These are phyloP conservation scores for Cephalotrichum gorgonifer DNA, from an alignment of 2,329 filamentous ascomycete genomes.

Conservation along the genomic window DNA sequence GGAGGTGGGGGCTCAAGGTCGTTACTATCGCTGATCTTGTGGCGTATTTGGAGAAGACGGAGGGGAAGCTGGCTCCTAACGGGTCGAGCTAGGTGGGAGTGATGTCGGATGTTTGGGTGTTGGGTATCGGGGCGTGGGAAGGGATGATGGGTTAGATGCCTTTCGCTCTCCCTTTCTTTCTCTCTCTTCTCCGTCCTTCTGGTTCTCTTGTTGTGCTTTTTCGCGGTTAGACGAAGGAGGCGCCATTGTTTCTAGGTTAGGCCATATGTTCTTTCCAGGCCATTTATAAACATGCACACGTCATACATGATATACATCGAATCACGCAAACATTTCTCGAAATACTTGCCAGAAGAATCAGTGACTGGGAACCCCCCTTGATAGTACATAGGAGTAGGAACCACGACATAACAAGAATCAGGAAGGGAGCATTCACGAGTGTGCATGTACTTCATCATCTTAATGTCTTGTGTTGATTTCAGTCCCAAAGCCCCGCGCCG, in stretches of 20 bases:
- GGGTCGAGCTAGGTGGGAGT: constrained; percentile 16
- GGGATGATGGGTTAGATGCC: not conserved
- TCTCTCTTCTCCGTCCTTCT: not conserved
- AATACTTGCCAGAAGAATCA: too few species aligned
- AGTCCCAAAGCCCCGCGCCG: too few species aligned
- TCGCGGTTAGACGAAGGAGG: not conserved
- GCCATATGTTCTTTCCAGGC: not conserved
- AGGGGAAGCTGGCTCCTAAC: constrained; percentile 47
- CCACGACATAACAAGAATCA: too few species aligned
- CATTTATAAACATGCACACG: not conserved
- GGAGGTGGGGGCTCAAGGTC: constrained; percentile 79
- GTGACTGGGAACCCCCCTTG: too few species aligned
- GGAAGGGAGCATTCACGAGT: too few species aligned
- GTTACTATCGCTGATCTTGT: constrained; percentile 93
- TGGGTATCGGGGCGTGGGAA: not conserved
- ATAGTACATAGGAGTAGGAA: too few species aligned
- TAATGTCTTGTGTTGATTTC: too few species aligned
- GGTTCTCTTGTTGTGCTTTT: not conserved
- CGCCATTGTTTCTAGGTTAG: constrained; percentile 1
- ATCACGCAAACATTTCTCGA: not conserved
- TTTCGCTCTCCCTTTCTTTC: too few species aligned
- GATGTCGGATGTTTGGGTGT: not conserved
- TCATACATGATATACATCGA: too few species aligned
- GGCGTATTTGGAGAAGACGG: constrained; percentile 64
- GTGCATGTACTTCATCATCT: too few species aligned